Conservation (phyloP, 306 rosid genomes). For the Astragalus membranaceus region DNA sequence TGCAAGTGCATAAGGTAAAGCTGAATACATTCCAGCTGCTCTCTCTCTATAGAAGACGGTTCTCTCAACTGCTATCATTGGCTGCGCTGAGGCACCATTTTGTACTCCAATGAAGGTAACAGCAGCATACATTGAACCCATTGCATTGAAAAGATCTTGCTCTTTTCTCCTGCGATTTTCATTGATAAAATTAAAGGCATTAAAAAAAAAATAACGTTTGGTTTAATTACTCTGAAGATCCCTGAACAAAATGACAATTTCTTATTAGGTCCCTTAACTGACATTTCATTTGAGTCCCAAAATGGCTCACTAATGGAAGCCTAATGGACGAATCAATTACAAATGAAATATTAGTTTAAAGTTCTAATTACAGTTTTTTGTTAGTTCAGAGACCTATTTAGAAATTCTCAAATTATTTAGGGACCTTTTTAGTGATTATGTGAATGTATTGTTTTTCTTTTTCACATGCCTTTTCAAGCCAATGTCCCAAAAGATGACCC, state of each 20-base stretch:
- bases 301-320: no score
- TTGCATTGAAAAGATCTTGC: constrained; percentile 66
- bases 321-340: no score
- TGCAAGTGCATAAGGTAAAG: constrained; percentile 62
- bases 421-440: no score
- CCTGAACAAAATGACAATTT: no score
- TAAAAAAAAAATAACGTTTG: no score
- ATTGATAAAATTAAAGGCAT: not conserved
- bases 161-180: constrained; percentile 28
- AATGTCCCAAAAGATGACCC: constrained; percentile 38
- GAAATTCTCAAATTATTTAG: no score
- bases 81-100: constrained; percentile 63
- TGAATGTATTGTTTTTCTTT: not conserved
- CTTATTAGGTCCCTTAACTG: no score
- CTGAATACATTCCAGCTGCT: constrained; percentile 85
- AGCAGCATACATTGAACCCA: constrained; percentile 81
- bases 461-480: constrained; percentile 34
- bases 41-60: constrained; percentile 72
- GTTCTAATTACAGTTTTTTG: no score
- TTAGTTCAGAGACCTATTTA: no score
- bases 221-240: no score
- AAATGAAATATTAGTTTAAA: no score
- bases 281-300: no score
- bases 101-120: constrained; percentile 64
- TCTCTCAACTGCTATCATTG: constrained; percentile 68